Evolutionary conservation across 2,329 filamentous ascomycete species (phyloP).

Genomic region (Fonsecaea pedrosoi): DNA sequence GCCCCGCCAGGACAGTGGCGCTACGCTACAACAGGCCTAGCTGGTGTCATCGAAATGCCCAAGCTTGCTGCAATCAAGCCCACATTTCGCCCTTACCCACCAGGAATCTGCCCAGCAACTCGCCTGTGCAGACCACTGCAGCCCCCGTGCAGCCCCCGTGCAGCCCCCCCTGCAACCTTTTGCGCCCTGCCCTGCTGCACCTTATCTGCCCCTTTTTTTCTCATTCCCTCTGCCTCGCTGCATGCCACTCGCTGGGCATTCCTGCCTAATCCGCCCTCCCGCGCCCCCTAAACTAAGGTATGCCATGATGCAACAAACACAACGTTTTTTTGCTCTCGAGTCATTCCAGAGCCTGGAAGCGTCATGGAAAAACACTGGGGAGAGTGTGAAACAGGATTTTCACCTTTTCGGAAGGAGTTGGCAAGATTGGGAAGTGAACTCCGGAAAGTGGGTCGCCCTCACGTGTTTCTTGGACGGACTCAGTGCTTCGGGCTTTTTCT

Average conservation of each 20-base stretch:
- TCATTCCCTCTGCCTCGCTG: not conserved
- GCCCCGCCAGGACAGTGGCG: conserved; percentile 24
- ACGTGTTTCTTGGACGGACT: conserved; percentile 22
- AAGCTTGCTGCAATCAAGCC: conserved; percentile 4
- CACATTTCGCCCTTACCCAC: conserved; percentile 6
- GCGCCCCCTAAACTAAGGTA: conserved; percentile 22
- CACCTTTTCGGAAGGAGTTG: conserved; percentile 9
- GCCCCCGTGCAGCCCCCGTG: not conserved
- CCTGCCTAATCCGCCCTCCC: conserved; percentile 16
- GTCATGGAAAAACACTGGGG: not conserved
- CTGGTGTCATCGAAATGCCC: conserved; percentile 12
- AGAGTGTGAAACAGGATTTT: not conserved
- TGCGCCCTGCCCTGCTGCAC: conserved; percentile 18
- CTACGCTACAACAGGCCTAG: conserved; percentile 16
- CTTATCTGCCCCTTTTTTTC: conserved; percentile 32
- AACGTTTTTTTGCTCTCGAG: conserved; percentile 10
- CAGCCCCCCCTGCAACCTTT: conserved; percentile 3
- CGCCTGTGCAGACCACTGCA: conserved; percentile 9
- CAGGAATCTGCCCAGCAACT: conserved; percentile 14
- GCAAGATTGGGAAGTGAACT: conserved; percentile 7
- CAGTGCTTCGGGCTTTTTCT: conserved; percentile 21
- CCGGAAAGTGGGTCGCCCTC: conserved; percentile 28
- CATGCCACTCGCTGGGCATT: conserved; percentile 12
- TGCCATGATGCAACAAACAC: conserved; percentile 12
- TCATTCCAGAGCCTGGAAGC: not conserved